These are phyloP conservation scores for Phaseolus coccineus DNA, from an alignment of 331 rosid species.

Conservation along the genomic window DNA sequence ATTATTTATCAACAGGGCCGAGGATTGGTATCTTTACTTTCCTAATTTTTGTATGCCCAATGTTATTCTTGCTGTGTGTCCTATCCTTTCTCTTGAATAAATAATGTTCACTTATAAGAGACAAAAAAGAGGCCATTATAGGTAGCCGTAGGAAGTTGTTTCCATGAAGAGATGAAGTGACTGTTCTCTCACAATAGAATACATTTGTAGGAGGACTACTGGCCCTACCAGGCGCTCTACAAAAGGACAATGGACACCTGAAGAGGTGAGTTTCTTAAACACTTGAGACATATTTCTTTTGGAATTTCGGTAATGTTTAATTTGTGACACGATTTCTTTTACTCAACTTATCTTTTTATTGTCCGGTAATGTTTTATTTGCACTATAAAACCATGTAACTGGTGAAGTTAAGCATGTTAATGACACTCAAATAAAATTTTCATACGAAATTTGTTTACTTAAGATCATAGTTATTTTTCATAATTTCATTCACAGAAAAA, in stretches of 20 bases:
- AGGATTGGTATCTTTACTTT: constrained; percentile 9
- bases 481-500: not conserved
- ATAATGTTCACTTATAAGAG: not conserved
- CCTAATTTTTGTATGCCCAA: not conserved
- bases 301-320: constrained; percentile 8
- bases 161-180: constrained; percentile 12
- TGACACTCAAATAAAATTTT: not conserved
- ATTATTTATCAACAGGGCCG: not conserved
- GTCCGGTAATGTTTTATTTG: not conserved
- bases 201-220: constrained; percentile 81
- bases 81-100: constrained; percentile 10
- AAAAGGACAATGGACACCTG: constrained; percentile 96
- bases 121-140: not conserved
- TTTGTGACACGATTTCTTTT: constrained; percentile 3
- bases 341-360: not conserved
- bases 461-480: not conserved
- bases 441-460: not conserved
- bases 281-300: constrained; percentile 22
- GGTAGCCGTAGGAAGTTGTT: not conserved
- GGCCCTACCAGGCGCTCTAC: constrained; percentile 99
- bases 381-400: not conserved
- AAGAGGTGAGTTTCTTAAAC: constrained; percentile 68
- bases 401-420: constrained; percentile 2
- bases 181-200: constrained; percentile 33
- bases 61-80: not conserved